Percentiles rank a stretch among this genome's conserved stretches.
These are phyloP conservation scores for Pisolithus tinctorius DNA, from an alignment of 768 basidiomycete species.

Conservation along the genomic window DNA sequence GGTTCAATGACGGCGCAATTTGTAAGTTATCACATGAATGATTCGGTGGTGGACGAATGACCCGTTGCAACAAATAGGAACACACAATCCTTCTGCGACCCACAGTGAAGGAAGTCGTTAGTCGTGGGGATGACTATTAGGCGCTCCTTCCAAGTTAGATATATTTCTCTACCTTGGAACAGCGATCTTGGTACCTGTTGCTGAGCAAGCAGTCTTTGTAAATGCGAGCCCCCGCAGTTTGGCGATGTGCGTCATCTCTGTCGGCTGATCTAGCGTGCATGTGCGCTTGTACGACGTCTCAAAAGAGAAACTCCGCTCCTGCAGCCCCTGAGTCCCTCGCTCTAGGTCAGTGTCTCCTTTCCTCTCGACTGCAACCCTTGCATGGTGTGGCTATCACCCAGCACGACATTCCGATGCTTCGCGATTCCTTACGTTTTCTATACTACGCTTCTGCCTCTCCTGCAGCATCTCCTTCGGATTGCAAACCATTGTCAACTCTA, in stretches of 20 bases:
- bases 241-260: too few species aligned
- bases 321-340: background rate
- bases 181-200: background rate
- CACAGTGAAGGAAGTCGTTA: constrained; percentile 79
- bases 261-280: too few species aligned
- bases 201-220: background rate
- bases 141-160: background rate
- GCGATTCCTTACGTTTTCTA: constrained; percentile 17
- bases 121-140: constrained; percentile 77
- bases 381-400: background rate
- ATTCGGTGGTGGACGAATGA: constrained; percentile 3
- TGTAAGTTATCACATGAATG: constrained; percentile 33
- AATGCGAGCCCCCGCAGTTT: too few species aligned
- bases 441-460: constrained; percentile 12
- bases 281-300: too few species aligned
- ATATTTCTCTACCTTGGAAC: background rate
- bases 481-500: constrained; percentile 18
- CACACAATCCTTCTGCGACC: constrained; percentile 82
- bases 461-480: constrained; percentile 7
- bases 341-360: background rate
- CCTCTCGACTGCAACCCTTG: too few species aligned
- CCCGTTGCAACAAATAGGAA: constrained; percentile 41
- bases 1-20: constrained; percentile 95
- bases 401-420: constrained; percentile 14
- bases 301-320: background rate